A percentile compares a stretch with the other conserved stretches of the same genome.
Conservation (phyloP, 1,284 basidiomycete genomes). For the Trichosporon inkin region DNA sequence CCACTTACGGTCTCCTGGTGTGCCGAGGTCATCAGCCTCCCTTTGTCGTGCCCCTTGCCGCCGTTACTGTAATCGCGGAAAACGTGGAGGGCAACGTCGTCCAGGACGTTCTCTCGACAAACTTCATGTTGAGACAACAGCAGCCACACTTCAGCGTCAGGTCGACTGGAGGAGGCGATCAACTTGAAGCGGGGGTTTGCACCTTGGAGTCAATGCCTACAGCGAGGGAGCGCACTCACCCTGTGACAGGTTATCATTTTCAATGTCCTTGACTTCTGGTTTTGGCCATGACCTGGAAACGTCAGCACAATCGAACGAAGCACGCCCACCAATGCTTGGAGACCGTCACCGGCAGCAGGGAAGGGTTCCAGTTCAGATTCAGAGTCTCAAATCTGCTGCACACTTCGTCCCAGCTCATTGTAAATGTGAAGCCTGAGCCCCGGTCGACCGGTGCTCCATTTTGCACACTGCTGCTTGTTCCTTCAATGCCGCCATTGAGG, state of each 20-base stretch:
- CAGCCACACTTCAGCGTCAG: conserved; percentile 61
- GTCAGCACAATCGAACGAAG: neutral
- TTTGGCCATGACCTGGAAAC: conserved; percentile 57
- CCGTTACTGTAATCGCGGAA: conserved; percentile 38
- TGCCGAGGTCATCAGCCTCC: neutral
- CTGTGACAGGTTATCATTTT: conserved; percentile 5
- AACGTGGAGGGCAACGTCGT: conserved; percentile 70
- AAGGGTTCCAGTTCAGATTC: conserved; percentile 84
- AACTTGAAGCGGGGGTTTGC: conserved; percentile 32
- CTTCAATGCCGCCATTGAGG: neutral
- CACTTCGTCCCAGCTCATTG: conserved; percentile 64
- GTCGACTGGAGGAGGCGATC: conserved; percentile 16
- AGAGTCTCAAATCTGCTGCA: conserved; percentile 73
- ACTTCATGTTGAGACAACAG: conserved; percentile 71
- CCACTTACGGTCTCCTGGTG: conserved; percentile 18
- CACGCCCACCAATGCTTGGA: conserved; percentile 64
- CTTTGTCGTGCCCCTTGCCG: neutral
- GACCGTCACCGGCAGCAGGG: conserved; percentile 56
- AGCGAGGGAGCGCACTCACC: neutral
- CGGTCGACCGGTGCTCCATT: neutral
- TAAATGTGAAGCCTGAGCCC: conserved; percentile 22
- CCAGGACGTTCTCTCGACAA: conserved; percentile 56
- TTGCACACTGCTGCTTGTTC: neutral
- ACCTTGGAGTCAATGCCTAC: conserved; percentile 5
- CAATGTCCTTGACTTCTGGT: conserved; percentile 13